These are phyloP conservation scores for Xanthoconium stramineum DNA, from an alignment of 768 basidiomycete species.

Conservation along the genomic window DNA sequence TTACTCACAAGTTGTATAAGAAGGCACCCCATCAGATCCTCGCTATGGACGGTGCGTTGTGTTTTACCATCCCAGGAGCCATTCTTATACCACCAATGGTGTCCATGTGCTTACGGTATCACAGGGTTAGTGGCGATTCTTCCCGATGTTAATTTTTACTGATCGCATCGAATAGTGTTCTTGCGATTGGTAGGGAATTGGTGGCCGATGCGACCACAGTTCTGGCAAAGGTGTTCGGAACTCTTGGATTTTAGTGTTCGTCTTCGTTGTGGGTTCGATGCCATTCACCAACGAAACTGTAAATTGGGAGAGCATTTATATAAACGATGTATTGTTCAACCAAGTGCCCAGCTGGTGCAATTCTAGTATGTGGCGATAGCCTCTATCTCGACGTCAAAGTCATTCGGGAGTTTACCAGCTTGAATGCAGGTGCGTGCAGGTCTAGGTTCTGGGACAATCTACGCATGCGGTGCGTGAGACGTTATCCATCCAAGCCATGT, in stretches of 20 bases:
- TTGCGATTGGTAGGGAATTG: conserved; percentile 36
- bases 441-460: conserved; percentile 55
- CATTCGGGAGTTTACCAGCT: conserved; percentile 62
- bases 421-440: conserved; percentile 78
- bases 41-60: conserved; percentile 65
- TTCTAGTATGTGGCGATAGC: conserved; percentile 43
- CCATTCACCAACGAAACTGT: background rate
- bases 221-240: conserved; percentile 33
- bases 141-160: background rate
- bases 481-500: background rate
- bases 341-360: background rate
- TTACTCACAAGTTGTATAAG: conserved; percentile 56
- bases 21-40: conserved; percentile 70
- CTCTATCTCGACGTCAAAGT: conserved; percentile 74
- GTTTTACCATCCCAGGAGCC: background rate
- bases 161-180: conserved; percentile 29
- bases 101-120: background rate
- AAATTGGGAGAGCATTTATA: background rate
- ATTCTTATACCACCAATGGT: background rate
- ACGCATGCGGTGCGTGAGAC: background rate
- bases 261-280: background rate
- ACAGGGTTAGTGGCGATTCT: conserved; percentile 21
- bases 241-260: conserved; percentile 2
- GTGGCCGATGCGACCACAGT: conserved; percentile 37
- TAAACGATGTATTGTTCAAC: background rate